Base-by-base conservation (phyloP, 2,329 filamentous ascomycete genomes). In the Cordyceps farinosa region DNA sequence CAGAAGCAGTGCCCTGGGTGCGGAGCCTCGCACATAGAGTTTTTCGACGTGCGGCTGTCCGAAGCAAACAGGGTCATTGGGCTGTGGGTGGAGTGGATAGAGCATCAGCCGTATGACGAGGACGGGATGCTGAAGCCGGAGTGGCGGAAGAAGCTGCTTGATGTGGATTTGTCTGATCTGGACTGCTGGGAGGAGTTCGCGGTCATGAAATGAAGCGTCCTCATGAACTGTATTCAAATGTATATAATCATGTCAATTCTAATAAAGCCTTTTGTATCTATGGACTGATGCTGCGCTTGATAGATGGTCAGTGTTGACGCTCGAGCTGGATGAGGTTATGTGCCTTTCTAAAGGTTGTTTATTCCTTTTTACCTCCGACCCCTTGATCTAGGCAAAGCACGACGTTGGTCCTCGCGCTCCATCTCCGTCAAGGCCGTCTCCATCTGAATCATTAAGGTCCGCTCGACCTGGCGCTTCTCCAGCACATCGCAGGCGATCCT, bases 31-130 rank as follows among this genome's bases (percentile, higher is more conserved):
- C 74, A 73, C 22, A 15, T 60, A 0, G 73, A 75, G 62, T 75
- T 72, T 70, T 75, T 75, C 60, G 62, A 67, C 17, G 66, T 71
- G 11, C 62, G 62, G 6, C 57, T 13, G 6, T 47, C 48, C 1
- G 62, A 60, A 15, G 72, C 71, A 0, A 54, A 58, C n/a, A 60
- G 52, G 1, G 44, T 63, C 1, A 65, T 73, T 9, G 64, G 47
- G 3, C 62, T 72, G 44, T 75, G 73, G 73, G 62, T 69, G 5
- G 62, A 60, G 6, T 75, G 71, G 67, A 72, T 67, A 22, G 63
- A 66, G 27, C 64, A 65, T n/a, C 38, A 57, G n/a, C 72, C 74
- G 3, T 75, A 74, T 4, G 68, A 69, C 30, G 65, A 69, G 17
- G 44, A 62, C n/a, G 71, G 74, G 0, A 29, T 29, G 0, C 56